Evolutionary conservation across 495 filamentous ascomycete species (phyloP), one percentile per base, ranked within the genome.

Genomic region (Trichocladium antarcticum): DNA sequence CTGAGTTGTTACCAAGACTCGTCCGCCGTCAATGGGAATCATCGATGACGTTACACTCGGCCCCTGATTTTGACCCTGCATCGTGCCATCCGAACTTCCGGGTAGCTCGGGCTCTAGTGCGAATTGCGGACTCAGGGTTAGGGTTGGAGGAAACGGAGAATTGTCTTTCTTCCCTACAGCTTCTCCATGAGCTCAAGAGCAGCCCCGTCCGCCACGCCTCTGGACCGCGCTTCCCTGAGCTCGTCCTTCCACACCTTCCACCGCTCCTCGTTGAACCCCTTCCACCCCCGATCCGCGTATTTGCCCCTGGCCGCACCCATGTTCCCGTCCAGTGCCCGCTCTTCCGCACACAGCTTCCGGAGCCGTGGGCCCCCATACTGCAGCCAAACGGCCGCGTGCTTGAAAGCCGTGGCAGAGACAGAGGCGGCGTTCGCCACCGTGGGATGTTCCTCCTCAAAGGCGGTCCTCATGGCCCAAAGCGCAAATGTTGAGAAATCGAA

Each of bases 161-260:
- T 10, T 29, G 27, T 29, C 31, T 14, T 10, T 14, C 31, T 10
- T 32, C 31, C 9, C 21, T 14, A 21, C 5, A 42, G n/a, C 39
- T 29, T 22, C 4, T 28, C 27, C 39, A 42, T 42, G 14, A 15
- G 6, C 42, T 36, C 37, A 6, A 35, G 34, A 42, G 32, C 34
- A 22, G 17, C 31, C 43, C 27, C 42, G 29, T 47, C 42, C n/a
- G n/a, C 12, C 19, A 1, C 24, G 1, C 31, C 1, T 15, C 27
- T 42, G 16, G 15, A 39, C 12, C 16, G n/a, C 32, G 35, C 54
- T 1, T 3, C 41, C 40, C 56, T 50, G 10, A 64, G 49, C 31
- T 56, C 56, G 15, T 60, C 57, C 31, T 51, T 52, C 54, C 60
- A 56, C 6, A 62, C 48, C 22, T 49, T 49, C 68, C 68, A 66